Base-by-base conservation (phyloP, 2,329 filamentous ascomycete species). In the Tolypocladium inflatum region DNA sequence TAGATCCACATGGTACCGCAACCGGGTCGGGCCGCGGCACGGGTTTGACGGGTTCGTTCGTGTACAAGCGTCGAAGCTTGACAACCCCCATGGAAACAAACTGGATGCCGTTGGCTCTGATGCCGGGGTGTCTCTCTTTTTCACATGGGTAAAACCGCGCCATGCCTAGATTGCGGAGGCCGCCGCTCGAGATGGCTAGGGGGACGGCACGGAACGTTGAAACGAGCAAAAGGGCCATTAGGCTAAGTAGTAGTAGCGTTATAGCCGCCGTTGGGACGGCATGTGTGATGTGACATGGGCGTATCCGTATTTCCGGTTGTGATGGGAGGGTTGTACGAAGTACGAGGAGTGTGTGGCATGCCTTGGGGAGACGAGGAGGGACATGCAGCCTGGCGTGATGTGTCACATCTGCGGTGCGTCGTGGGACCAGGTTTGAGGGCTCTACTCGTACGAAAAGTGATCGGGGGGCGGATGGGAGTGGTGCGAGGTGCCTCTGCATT, bases 361-460 rank as follows among this genome's bases (percentile, higher is more conserved):
- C 48, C 19, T 43, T 21, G 42, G 41, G 41, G 8, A 43, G 8
- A 19, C 19, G n/a, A 43, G 23, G 26, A 9, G 48, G 6, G 26
- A n/a, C 26, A 54, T 45, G 39, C 41, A 45, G 54, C 26, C 54
- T 23, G 55, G 57, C 57, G 42, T 62, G 60, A 62, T 61, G 48
- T 61, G 57, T 62, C 60, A 62, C 57, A 59, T 62, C 55, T 61
- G 60, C 58, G 54, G 26, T 55, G 54, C 38, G 53, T 9, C 38
- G 53, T 55, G 39, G 38, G 39, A 55, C 53, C 23, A 55, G n/a
- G 17, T 13, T 23, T 43, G 42, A 23, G 13, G 43, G 11, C 43
- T 17, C 9, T 8, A 54, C 26, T 30, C 26, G 26, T 30, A 30
- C 52, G 15, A 54, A 35, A 26, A 37, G 7, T 11, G n/a, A 30